A percentile compares a stretch with the other conserved stretches of the same genome.
Conservation (phyloP, 2,329 filamentous ascomycete genomes). For the Colletotrichum camelliae region DNA sequence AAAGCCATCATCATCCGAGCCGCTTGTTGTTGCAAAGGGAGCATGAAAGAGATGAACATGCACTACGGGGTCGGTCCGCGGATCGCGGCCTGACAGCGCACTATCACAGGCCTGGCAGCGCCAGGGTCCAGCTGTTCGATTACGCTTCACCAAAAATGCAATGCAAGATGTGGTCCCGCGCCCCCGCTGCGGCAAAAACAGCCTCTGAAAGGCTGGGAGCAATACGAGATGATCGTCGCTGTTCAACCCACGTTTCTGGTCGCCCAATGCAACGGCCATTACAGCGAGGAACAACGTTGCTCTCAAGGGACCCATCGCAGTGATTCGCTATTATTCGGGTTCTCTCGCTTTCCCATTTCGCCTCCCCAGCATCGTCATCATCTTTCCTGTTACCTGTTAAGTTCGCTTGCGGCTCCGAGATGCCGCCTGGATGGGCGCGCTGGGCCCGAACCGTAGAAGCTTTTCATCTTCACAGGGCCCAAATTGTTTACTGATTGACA, state of each 20-base stretch:
- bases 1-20: not conserved
- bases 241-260: not conserved
- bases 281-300: not conserved
- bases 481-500: not conserved
- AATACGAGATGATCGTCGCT: slow-evolving; percentile 16
- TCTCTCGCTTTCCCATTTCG: not conserved
- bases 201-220: not conserved
- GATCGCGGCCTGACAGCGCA: not conserved
- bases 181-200: not conserved
- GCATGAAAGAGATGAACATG: not conserved
- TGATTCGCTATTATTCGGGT: not conserved
- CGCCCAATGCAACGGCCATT: not conserved
- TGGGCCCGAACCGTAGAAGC: not conserved
- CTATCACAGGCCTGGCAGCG: not conserved
- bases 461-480: not conserved
- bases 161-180: not conserved
- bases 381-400: not conserved
- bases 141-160: not conserved
- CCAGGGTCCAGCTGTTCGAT: not conserved
- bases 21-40: not conserved
- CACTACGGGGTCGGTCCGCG: not conserved
- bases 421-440: not conserved
- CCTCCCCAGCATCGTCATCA: not conserved
- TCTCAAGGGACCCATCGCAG: not conserved
- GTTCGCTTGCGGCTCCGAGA: not conserved